phyloP scores from a whole-genome alignment of 768 basidiomycete species.

The Clavaria fumosa region DNA sequence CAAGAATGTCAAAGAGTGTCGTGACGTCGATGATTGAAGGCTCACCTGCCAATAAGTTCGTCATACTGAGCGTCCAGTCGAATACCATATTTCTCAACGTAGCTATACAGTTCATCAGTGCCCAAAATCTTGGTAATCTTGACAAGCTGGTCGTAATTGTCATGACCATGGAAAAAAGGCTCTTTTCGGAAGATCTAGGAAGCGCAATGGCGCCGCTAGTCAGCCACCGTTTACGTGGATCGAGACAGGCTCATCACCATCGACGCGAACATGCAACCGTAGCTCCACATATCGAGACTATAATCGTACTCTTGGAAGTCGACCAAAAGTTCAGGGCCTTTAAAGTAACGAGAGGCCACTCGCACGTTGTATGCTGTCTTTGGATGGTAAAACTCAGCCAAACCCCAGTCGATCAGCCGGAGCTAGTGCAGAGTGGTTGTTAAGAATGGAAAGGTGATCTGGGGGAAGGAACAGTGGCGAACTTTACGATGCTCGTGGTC shows the following conservation, averaged over 20 bases:
- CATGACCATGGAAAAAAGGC: constrained; percentile 98
- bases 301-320: constrained; percentile 99
- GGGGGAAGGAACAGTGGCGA: too few species aligned
- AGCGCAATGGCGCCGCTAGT: constrained; percentile 5
- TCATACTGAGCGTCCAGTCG: constrained; percentile 93
- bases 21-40: constrained; percentile 1
- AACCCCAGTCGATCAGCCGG: constrained; percentile 95
- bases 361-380: constrained; percentile 97
- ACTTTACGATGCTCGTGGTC: constrained; percentile 95
- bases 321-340: constrained; percentile 90
- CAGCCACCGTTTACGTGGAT: too few species aligned
- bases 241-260: constrained; percentile 59
- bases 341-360: constrained; percentile 95
- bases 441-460: constrained; percentile 4
- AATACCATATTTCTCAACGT: constrained; percentile 91
- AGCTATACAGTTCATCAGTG: constrained; percentile 86
- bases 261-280: constrained; percentile 97
- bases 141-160: constrained; percentile 96
- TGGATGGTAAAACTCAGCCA: constrained; percentile 97
- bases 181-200: constrained; percentile 93
- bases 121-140: constrained; percentile 97
- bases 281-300: constrained; percentile 97
- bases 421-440: constrained; percentile 33
- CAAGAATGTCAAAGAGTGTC: not conserved
- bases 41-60: constrained; percentile 75